These are phyloP conservation scores for Diaporthe humulicola DNA, from an alignment of 2,329 filamentous ascomycete species.

Conservation along the genomic window DNA sequence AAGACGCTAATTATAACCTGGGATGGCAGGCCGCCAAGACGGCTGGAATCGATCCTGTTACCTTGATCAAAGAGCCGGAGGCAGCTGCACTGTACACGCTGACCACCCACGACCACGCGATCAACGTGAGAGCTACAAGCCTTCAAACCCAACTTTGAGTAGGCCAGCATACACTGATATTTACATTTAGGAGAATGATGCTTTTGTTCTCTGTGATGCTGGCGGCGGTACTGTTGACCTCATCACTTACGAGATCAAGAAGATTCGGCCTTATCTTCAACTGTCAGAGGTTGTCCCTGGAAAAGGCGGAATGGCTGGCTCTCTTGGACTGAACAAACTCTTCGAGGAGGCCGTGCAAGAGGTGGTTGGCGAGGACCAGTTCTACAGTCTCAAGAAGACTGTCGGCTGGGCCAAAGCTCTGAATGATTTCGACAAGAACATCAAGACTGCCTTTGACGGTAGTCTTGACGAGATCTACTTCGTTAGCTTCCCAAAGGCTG, in stretches of 20 bases:
- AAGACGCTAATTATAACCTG: conserved; percentile 16
- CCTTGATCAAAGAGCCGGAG: conserved; percentile 33
- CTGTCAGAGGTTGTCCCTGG: conserved; percentile 27
- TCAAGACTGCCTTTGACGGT: conserved; percentile 26
- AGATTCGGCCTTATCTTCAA: background rate
- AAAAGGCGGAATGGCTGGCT: conserved; percentile 6
- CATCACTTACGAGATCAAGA: conserved; percentile 17
- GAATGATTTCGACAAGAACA: conserved; percentile 24
- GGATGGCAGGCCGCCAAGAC: conserved; percentile 34
- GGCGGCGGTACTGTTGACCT: conserved; percentile 29
- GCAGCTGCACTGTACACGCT: conserved; percentile 18
- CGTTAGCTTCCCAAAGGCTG: conserved; percentile 14
- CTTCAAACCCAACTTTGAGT: too few relatives aligned
- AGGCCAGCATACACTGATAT: too few relatives aligned
- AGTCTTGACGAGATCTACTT: background rate
- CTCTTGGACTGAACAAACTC: conserved; percentile 10
- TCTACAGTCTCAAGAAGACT: background rate
- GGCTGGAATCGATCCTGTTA: conserved; percentile 19
- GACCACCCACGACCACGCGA: background rate
- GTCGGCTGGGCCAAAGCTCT: conserved; percentile 23
- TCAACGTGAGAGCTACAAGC: background rate
- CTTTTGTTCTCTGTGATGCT: conserved; percentile 16
- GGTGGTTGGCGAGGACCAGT: conserved; percentile 10
- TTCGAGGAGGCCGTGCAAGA: background rate
- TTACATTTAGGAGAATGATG: background rate